Percentiles rank a stretch among this genome's conserved stretches.
Conservation (phyloP, 768 basidiomycete genomes). For the Phylloporus arenicola region DNA sequence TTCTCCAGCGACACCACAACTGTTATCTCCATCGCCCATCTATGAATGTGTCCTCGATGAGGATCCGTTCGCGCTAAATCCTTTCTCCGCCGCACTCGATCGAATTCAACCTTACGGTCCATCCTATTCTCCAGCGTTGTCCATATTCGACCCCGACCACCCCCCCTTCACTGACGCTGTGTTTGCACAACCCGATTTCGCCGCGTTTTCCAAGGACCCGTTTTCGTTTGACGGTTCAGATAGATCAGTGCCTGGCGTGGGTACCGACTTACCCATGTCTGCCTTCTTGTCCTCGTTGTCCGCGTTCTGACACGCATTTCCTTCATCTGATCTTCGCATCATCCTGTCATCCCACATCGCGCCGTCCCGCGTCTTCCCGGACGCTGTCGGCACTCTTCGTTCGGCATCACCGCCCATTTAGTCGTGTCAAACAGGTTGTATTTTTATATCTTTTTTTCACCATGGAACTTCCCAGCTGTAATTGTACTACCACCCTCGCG, state of each 20-base stretch:
- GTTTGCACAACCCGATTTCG: slow-evolving; percentile 21
- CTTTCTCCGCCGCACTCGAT: slow-evolving; percentile 15
- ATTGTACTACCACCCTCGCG: slow-evolving; percentile 17
- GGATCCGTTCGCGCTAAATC: slow-evolving; percentile 15
- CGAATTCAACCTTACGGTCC: slow-evolving; percentile 12
- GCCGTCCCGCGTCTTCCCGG: slow-evolving; percentile 1
- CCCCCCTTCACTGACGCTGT: slow-evolving; percentile 4
- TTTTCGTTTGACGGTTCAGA: slow-evolving; percentile 23
- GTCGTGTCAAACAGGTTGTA: slow-evolving; percentile 17
- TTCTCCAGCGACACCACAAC: slow-evolving; percentile 40
- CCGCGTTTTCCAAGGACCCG: slow-evolving; percentile 19
- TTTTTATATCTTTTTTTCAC: slow-evolving; percentile 19
- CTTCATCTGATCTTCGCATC: neutral
- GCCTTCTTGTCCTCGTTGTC: slow-evolving; percentile 30
- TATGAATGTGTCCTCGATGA: slow-evolving; percentile 23
- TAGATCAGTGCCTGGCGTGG: slow-evolving; percentile 20
- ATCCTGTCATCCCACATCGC: neutral
- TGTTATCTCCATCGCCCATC: slow-evolving; percentile 25
- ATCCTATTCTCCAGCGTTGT: slow-evolving; percentile 19
- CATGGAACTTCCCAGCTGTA: slow-evolving; percentile 18
- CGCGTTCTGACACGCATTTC: slow-evolving; percentile 21
- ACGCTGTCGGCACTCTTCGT: neutral
- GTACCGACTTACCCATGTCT: slow-evolving; percentile 27
- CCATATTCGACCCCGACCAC: slow-evolving; percentile 16
- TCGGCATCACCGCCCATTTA: neutral